These are phyloP conservation scores for Arctostaphylos glauca DNA, from an alignment of 148 eudicot species.

Conservation along the genomic window DNA sequence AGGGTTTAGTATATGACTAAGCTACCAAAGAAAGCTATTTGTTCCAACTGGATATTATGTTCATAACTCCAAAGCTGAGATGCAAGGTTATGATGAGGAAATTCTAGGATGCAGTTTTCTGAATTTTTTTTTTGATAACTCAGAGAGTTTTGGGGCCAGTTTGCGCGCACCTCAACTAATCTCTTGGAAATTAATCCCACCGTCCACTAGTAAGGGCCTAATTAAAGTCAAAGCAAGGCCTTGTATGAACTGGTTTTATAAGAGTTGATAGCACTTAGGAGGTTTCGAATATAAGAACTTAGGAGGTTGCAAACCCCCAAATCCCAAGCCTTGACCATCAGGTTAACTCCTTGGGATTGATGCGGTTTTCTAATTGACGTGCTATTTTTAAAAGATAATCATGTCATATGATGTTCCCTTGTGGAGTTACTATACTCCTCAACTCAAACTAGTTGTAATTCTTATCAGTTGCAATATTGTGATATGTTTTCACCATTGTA, in stretches of 20 bases:
- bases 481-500: conserved; percentile 11
- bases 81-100: neutral
- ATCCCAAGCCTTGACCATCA: too few relatives aligned
- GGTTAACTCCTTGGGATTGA: neutral
- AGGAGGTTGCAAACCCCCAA: too few relatives aligned
- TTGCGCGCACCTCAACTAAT: too few relatives aligned
- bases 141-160: too few relatives aligned
- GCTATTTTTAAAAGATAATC: neutral
- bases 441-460: neutral
- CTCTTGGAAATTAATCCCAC: too few relatives aligned
- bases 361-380: neutral
- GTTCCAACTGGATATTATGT: neutral
- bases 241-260: too few relatives aligned
- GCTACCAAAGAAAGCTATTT: neutral
- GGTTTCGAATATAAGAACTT: too few relatives aligned
- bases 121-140: neutral
- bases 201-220: too few relatives aligned
- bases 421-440: neutral
- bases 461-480: neutral
- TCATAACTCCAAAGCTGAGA: neutral
- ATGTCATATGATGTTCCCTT: neutral
- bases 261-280: too few relatives aligned
- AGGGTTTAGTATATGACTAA: neutral
- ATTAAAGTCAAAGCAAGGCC: too few relatives aligned
- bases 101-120: neutral